phyloP scores from a whole-genome alignment of 805 yeast species.

The Vanderwaltozyma verrucispora region DNA sequence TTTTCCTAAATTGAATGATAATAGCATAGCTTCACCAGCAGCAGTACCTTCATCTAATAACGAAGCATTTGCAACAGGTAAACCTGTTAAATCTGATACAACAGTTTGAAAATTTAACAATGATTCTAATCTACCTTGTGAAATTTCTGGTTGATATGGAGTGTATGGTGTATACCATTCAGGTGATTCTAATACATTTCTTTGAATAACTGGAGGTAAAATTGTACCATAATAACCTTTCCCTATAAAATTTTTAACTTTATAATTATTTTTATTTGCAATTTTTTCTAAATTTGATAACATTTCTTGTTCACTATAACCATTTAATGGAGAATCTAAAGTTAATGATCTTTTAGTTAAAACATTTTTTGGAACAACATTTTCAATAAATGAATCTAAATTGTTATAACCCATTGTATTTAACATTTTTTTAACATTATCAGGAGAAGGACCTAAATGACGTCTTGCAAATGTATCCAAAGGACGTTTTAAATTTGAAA shows the following conservation, averaged over 20 bases:
- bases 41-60: constrained; percentile 94
- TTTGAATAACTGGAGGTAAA: constrained; percentile 84
- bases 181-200: constrained; percentile 86
- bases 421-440: constrained; percentile 58
- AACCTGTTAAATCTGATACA: constrained; percentile 80
- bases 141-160: constrained; percentile 96
- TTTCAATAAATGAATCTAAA: constrained; percentile 56
- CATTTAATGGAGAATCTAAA: constrained; percentile 53
- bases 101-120: constrained; percentile 90
- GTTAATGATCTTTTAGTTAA: constrained; percentile 56
- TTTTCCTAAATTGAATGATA: constrained; percentile 57
- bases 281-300: constrained; percentile 52
- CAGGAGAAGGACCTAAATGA: constrained; percentile 75
- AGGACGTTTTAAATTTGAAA: constrained; percentile 19
- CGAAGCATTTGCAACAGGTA: constrained; percentile 92
- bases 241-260: constrained; percentile 73
- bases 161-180: constrained; percentile 99
- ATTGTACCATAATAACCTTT: constrained; percentile 89
- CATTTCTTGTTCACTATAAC: constrained; percentile 78
- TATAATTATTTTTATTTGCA: constrained; percentile 60
- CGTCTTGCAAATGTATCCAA: constrained; percentile 84
- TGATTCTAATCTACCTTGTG: constrained; percentile 92
- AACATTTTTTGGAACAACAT: constrained; percentile 71
- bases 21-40: constrained; percentile 92
- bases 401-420: constrained; percentile 51